phyloP scores from a whole-genome alignment of 805 yeast species.

The Helenozyma baotianmanensis region DNA sequence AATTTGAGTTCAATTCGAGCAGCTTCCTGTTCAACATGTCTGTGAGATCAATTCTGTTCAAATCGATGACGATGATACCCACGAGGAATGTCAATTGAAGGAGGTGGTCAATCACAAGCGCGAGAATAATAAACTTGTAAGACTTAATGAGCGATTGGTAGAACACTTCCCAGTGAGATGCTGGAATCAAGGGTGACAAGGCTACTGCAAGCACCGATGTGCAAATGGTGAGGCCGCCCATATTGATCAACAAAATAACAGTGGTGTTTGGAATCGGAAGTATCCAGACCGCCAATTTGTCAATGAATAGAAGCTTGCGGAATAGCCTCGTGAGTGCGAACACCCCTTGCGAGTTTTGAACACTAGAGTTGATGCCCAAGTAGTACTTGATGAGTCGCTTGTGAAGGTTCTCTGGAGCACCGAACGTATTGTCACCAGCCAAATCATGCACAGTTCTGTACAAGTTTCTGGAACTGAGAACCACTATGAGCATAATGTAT shows the following conservation, averaged over 20 bases:
- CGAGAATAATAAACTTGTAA: slow-evolving; percentile 19
- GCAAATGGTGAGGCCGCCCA: slow-evolving; percentile 12
- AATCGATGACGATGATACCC: slow-evolving; percentile 64
- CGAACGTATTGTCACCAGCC: slow-evolving; percentile 21
- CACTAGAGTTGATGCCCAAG: slow-evolving; percentile 22
- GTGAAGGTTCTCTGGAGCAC: slow-evolving; percentile 16
- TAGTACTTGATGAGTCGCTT: slow-evolving; percentile 26
- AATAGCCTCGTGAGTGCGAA: slow-evolving; percentile 8
- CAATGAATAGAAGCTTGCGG: slow-evolving; percentile 7
- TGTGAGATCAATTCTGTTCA: slow-evolving; percentile 56
- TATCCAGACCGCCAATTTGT: slow-evolving; percentile 3
- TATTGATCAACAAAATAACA: slow-evolving; percentile 18
- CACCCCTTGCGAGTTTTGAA: slow-evolving; percentile 11
- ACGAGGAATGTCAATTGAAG: slow-evolving; percentile 62
- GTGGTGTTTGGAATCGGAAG: slow-evolving; percentile 22
- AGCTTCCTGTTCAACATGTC: slow-evolving; percentile 33
- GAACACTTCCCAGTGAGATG: neutral
- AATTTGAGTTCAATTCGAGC: slow-evolving; percentile 21
- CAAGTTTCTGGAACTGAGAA: slow-evolving; percentile 28
- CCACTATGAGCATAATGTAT: slow-evolving; percentile 20
- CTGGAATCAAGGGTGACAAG: neutral
- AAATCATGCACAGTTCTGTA: slow-evolving; percentile 25
- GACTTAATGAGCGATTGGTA: slow-evolving; percentile 1
- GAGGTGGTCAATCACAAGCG: slow-evolving; percentile 54
- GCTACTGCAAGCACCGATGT: slow-evolving; percentile 1